A percentile compares a stretch with the other conserved stretches of the same genome.
These are phyloP conservation scores for Haplosporangium sp. DNA, from an alignment of 371 early-diverging fungal genomes.

Conservation along the genomic window DNA sequence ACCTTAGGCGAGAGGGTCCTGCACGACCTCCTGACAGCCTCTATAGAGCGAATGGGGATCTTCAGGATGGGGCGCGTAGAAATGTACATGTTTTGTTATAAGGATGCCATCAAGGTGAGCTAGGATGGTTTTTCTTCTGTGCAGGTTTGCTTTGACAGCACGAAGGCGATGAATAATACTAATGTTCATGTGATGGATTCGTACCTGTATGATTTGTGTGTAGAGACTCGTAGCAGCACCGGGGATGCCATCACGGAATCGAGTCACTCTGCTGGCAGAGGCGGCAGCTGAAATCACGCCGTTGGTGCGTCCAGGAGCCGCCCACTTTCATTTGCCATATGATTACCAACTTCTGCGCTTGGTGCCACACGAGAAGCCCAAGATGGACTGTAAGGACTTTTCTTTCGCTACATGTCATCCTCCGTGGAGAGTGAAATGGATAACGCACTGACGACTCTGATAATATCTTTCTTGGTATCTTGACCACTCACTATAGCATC, in stretches of 20 bases:
- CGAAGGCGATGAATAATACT: too few relatives aligned
- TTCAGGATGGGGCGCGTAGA: slow-evolving; percentile 41
- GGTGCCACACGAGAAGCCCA: slow-evolving; percentile 58
- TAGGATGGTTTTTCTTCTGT: neutral
- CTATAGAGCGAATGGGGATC: slow-evolving; percentile 34
- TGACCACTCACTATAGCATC: slow-evolving; percentile 53
- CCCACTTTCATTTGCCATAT: slow-evolving; percentile 33
- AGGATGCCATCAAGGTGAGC: slow-evolving; percentile 45
- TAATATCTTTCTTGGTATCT: too few relatives aligned
- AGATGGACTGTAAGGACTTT: slow-evolving; percentile 56
- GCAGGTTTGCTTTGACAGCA: too few relatives aligned
- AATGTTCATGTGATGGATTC: too few relatives aligned
- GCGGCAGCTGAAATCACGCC: slow-evolving; percentile 38
- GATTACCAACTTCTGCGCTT: slow-evolving; percentile 61
- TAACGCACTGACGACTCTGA: neutral
- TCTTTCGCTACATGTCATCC: neutral
- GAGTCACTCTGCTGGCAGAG: slow-evolving; percentile 27
- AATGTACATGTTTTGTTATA: slow-evolving; percentile 47
- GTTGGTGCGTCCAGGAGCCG: slow-evolving; percentile 19
- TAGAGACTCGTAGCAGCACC: slow-evolving; percentile 31
- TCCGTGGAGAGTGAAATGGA: neutral
- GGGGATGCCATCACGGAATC: slow-evolving; percentile 22
- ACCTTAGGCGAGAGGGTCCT: slow-evolving; percentile 35
- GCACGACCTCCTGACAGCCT: slow-evolving; percentile 29
- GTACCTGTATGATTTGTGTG: neutral